Percentiles rank a stretch among this genome's conserved stretches.
phyloP scores from a whole-genome alignment of 2,329 filamentous ascomycete genomes.

The Pseudocercospora ulei region DNA sequence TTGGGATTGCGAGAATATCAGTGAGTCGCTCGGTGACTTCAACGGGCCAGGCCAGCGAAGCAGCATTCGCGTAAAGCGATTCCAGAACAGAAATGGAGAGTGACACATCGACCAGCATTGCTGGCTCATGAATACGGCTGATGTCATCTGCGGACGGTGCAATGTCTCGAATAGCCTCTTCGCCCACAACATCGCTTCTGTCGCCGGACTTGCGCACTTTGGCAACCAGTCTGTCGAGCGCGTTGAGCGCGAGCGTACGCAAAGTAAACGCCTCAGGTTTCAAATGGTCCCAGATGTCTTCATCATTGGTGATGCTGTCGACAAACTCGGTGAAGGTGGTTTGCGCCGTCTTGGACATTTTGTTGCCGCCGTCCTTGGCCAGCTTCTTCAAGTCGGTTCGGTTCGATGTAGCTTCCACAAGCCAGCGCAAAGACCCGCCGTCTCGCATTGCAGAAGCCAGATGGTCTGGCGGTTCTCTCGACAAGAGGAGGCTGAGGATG shows the following conservation, averaged over 20 bases:
- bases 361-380: conserved; percentile 56
- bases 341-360: conserved; percentile 58
- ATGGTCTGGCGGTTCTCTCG: conserved; percentile 51
- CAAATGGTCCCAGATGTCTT: conserved; percentile 52
- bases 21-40: conserved; percentile 20
- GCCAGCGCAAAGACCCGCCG: conserved; percentile 32
- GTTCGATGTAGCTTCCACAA: conserved; percentile 48
- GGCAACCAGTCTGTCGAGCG: conserved; percentile 50
- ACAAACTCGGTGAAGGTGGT: conserved; percentile 49
- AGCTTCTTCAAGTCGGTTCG: conserved; percentile 44
- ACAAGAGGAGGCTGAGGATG: conserved; percentile 54
- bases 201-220: conserved; percentile 41
- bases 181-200: conserved; percentile 42
- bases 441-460: conserved; percentile 46
- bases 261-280: conserved; percentile 49
- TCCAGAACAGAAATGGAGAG: conserved; percentile 40
- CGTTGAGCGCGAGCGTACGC: conserved; percentile 54
- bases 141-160: conserved; percentile 17
- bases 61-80: conserved; percentile 26
- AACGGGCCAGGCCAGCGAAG: conserved; percentile 24
- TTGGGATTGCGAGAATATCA: conserved; percentile 17
- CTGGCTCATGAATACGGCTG: conserved; percentile 12
- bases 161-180: conserved; percentile 21
- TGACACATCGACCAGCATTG: conserved; percentile 39
- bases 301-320: conserved; percentile 31